Conservation (phyloP, 1,139 yeast genomes). For the Zygoascus meyerae region DNA sequence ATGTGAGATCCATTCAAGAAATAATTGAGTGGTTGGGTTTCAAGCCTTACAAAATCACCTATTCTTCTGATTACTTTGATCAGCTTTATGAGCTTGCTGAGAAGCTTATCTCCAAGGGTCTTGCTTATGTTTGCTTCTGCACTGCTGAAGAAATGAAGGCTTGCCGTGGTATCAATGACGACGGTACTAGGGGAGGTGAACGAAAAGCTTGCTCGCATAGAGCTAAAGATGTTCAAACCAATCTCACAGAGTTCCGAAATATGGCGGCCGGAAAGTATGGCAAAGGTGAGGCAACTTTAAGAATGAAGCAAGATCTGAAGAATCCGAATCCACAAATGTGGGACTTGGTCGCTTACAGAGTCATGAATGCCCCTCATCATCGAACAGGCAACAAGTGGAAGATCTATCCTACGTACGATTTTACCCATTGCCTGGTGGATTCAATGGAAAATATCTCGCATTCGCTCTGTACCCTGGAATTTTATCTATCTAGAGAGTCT, state of each 20-base stretch:
- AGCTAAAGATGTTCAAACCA: constrained; percentile 60
- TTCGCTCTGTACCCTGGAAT: constrained; percentile 93
- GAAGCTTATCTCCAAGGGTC: constrained; percentile 57
- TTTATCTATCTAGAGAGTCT: constrained; percentile 83
- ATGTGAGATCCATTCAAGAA: constrained; percentile 73
- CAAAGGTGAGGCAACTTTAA: constrained; percentile 87
- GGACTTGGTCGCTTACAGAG: constrained; percentile 99
- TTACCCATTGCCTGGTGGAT: constrained; percentile 98
- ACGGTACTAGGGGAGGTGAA: constrained; percentile 91
- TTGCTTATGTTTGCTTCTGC: constrained; percentile 90
- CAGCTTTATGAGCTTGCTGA: constrained; percentile 83
- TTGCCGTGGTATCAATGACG: constrained; percentile 84
- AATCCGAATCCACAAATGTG: constrained; percentile 99
- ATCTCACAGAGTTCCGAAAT: constrained; percentile 71
- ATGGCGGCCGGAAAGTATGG: constrained; percentile 87
- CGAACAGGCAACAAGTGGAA: constrained; percentile 97
- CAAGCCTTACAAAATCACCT: constrained; percentile 86
- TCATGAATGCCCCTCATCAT: constrained; percentile 85
- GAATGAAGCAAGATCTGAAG: constrained; percentile 93
- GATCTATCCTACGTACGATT: constrained; percentile 96
- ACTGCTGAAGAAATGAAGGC: constrained; percentile 86
- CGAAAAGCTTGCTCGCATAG: constrained; percentile 81
- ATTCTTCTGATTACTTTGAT: constrained; percentile 94
- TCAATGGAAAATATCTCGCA: constrained; percentile 93
- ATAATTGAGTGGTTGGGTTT: constrained; percentile 94